These are phyloP conservation scores for Ascochyta fabae DNA, from an alignment of 2,329 filamentous ascomycete genomes.

Conservation along the genomic window DNA sequence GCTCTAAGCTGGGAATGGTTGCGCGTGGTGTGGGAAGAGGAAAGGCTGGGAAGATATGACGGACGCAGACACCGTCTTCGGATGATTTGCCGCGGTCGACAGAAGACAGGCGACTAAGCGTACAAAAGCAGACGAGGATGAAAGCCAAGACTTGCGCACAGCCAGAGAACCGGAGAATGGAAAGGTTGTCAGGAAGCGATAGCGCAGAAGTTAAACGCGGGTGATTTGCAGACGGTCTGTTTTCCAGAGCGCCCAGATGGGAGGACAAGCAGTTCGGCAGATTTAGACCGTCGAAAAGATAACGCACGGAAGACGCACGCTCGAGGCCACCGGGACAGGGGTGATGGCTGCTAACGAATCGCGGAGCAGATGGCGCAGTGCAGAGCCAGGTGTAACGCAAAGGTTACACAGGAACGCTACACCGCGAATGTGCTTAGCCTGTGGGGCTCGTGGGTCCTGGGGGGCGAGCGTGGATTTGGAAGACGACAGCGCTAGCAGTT, in stretches of 20 bases:
- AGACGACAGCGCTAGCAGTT: slow-evolving; percentile 35
- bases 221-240: slow-evolving; percentile 56
- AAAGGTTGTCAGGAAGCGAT: slow-evolving; percentile 47
- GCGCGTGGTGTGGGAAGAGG: slow-evolving; percentile 50
- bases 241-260: slow-evolving; percentile 46
- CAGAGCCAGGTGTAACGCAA: slow-evolving; percentile 43
- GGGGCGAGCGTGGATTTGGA: slow-evolving; percentile 40
- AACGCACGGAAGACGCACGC: slow-evolving; percentile 48
- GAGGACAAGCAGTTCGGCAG: slow-evolving; percentile 50
- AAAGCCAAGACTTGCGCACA: slow-evolving; percentile 42
- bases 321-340: slow-evolving; percentile 41
- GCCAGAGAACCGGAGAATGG: slow-evolving; percentile 47
- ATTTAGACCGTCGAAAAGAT: slow-evolving; percentile 49
- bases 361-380: slow-evolving; percentile 44
- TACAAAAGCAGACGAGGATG: slow-evolving; percentile 33
- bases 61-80: slow-evolving; percentile 47
- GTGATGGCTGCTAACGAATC: slow-evolving; percentile 41
- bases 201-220: slow-evolving; percentile 56
- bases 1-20: slow-evolving; percentile 49
- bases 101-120: slow-evolving; percentile 40
- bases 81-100: slow-evolving; percentile 48
- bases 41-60: slow-evolving; percentile 58
- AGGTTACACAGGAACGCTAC: slow-evolving; percentile 47
- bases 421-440: slow-evolving; percentile 39
- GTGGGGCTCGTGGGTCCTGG: slow-evolving; percentile 34